phyloP scores from a whole-genome alignment of 2,329 filamentous ascomycete species.

The Phaeosphaeria sp. region DNA sequence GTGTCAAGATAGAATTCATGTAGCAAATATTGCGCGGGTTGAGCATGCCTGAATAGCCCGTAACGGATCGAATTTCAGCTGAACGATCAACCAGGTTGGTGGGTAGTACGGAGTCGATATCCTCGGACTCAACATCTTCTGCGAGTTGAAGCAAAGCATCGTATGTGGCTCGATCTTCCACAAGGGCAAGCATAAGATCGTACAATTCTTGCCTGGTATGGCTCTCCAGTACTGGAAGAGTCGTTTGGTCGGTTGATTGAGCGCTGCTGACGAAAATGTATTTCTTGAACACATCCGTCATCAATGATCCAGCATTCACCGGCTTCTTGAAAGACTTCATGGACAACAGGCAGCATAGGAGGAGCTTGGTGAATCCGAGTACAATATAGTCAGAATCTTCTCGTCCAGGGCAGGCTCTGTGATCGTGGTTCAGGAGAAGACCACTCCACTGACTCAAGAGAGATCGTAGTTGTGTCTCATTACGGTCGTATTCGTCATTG shows the following conservation, averaged over 20 bases:
- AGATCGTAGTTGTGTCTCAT: slow-evolving; percentile 38
- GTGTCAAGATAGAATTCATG: slow-evolving; percentile 90
- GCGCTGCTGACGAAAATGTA: slow-evolving; percentile 40
- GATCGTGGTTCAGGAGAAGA: slow-evolving; percentile 41
- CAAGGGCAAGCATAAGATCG: slow-evolving; percentile 42
- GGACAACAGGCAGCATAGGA: slow-evolving; percentile 47
- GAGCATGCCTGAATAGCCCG: slow-evolving; percentile 85
- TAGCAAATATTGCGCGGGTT: slow-evolving; percentile 98
- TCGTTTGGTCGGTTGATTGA: slow-evolving; percentile 7
- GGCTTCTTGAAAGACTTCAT: slow-evolving; percentile 50
- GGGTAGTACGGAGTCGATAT: slow-evolving; percentile 66
- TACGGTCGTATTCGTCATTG: slow-evolving; percentile 42
- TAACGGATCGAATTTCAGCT: slow-evolving; percentile 74
- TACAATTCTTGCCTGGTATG: slow-evolving; percentile 47
- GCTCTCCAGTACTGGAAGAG: slow-evolving; percentile 45
- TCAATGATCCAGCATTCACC: slow-evolving; percentile 36
- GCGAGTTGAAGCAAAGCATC: slow-evolving; percentile 37
- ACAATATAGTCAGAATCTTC: slow-evolving; percentile 46
- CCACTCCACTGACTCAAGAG: slow-evolving; percentile 41
- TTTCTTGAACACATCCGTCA: slow-evolving; percentile 42
- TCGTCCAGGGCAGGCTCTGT: slow-evolving; percentile 44
- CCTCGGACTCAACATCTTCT: slow-evolving; percentile 23
- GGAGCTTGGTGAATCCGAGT: slow-evolving; percentile 49
- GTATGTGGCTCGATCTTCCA: slow-evolving; percentile 40
- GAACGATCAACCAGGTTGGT: slow-evolving; percentile 63